A percentile compares a stretch with the other conserved stretches of the same genome.
phyloP scores from a whole-genome alignment of 768 basidiomycete genomes.

The Cubamyces sp. region DNA sequence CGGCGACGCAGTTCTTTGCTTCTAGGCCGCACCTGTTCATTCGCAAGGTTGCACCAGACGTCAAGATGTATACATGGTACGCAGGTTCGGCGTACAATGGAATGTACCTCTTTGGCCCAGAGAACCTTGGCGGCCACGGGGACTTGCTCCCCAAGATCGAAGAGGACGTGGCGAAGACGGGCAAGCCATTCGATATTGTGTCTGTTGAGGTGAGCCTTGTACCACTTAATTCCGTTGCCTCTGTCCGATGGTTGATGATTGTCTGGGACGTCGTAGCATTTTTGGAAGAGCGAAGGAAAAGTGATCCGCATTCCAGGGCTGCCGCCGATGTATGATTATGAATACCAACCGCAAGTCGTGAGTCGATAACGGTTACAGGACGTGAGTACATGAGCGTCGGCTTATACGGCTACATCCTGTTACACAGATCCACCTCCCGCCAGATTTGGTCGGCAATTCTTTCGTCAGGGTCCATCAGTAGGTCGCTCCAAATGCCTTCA shows the following conservation, averaged over 20 bases:
- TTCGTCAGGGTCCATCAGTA: slow-evolving; percentile 5
- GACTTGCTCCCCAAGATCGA: slow-evolving; percentile 3
- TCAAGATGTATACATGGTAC: slow-evolving; percentile 8
- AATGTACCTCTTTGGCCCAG: slow-evolving; percentile 13
- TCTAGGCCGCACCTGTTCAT: background rate
- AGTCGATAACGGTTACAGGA: background rate
- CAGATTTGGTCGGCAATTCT: background rate
- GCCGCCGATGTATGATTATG: slow-evolving; percentile 19
- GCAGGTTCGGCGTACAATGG: slow-evolving; percentile 3
- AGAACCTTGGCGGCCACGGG: slow-evolving; percentile 12
- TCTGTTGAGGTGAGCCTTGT: background rate
- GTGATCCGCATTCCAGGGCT: slow-evolving; percentile 9
- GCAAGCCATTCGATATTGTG: slow-evolving; percentile 2
- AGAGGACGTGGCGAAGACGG: background rate
- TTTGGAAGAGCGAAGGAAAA: background rate
- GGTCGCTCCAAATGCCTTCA: background rate
- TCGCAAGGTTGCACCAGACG: background rate
- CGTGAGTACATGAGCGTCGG: no score
- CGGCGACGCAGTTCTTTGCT: background rate
- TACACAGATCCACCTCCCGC: background rate
- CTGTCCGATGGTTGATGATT: no score
- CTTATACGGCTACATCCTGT: no score
- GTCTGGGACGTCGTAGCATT: background rate
- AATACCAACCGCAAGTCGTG: slow-evolving; percentile 10
- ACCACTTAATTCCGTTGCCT: no score